Percentiles rank a stretch among this genome's conserved stretches.
Conservation (phyloP, 129 eudicot genomes). For the Pittosporum tobira region DNA sequence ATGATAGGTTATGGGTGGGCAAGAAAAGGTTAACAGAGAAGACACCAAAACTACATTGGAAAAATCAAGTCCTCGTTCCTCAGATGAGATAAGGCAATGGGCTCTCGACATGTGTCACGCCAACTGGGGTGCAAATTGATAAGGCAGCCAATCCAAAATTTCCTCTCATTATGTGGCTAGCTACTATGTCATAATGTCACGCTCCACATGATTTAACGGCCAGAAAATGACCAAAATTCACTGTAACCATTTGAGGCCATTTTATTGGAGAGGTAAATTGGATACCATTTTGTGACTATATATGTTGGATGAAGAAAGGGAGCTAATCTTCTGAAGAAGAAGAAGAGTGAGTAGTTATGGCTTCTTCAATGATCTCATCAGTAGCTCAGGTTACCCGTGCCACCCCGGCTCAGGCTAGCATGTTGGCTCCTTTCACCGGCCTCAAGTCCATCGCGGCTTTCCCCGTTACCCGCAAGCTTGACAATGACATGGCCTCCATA, state of each 20-base stretch:
- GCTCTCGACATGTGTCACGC: constrained; percentile 23
- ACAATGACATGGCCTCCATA: constrained; percentile 34
- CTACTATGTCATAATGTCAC: constrained; percentile 22
- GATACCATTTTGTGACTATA: background rate
- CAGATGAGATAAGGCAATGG: constrained; percentile 23
- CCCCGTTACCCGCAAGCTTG: constrained; percentile 45
- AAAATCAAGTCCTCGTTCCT: constrained; percentile 12
- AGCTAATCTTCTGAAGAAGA: constrained; percentile 10
- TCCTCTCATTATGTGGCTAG: constrained; percentile 27
- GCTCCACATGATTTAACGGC: constrained; percentile 24
- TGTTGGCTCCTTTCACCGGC: constrained; percentile 57
- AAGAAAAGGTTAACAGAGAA: background rate
- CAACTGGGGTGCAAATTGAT: constrained; percentile 22
- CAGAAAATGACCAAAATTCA: constrained; percentile 1
- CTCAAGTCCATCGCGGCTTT: constrained; percentile 45
- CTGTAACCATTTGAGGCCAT: constrained; percentile 16
- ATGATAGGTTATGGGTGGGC: background rate
- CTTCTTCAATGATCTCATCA: constrained; percentile 43
- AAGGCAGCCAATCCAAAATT: constrained; percentile 25
- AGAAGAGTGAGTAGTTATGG: constrained; percentile 28
- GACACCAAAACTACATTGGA: background rate
- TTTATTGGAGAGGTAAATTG: constrained; percentile 9
- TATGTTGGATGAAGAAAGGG: constrained; percentile 13
- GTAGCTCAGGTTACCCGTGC: constrained; percentile 26
- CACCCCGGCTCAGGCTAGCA: constrained; percentile 43